phyloP scores from a whole-genome alignment of 352 stramenopile genomes.

The Halophytophthora polymorphica region DNA sequence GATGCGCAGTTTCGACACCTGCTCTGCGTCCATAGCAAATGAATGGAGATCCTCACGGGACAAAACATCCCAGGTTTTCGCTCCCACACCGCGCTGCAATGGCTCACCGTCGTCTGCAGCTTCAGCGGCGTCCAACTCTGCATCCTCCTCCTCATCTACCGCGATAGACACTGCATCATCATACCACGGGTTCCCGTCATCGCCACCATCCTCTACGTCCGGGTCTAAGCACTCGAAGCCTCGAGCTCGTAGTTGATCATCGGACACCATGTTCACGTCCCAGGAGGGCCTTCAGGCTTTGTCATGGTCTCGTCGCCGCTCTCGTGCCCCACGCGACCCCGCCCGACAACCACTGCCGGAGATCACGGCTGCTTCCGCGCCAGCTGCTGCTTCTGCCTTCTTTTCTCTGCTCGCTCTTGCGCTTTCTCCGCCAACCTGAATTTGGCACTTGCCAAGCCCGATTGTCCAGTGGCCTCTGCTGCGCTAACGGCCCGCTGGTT shows the following conservation, averaged over 20 bases:
- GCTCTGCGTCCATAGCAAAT: neutral
- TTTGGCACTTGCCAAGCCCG: too few relatives aligned
- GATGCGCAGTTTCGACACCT: neutral
- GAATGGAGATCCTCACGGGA: neutral
- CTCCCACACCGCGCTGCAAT: neutral
- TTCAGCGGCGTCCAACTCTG: neutral
- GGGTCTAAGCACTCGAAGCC: neutral
- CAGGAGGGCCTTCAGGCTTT: too few relatives aligned
- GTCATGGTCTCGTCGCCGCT: too few relatives aligned
- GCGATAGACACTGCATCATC: slow-evolving; percentile 3
- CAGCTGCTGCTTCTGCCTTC: too few relatives aligned
- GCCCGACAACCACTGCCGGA: too few relatives aligned
- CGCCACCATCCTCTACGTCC: neutral
- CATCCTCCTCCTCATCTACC: slow-evolving; percentile 1
- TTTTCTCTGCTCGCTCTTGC: too few relatives aligned
- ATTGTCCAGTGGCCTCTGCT: too few relatives aligned
- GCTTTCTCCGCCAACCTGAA: too few relatives aligned
- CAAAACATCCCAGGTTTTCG: neutral
- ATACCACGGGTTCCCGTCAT: neutral
- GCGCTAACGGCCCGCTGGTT: too few relatives aligned
- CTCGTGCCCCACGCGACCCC: too few relatives aligned
- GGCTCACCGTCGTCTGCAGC: too few relatives aligned
- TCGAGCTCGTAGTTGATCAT: neutral
- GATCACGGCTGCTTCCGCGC: too few relatives aligned
- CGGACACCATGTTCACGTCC: neutral